Conservation (phyloP, 2,329 filamentous ascomycete genomes). For the Colletotrichum zoysiae region DNA sequence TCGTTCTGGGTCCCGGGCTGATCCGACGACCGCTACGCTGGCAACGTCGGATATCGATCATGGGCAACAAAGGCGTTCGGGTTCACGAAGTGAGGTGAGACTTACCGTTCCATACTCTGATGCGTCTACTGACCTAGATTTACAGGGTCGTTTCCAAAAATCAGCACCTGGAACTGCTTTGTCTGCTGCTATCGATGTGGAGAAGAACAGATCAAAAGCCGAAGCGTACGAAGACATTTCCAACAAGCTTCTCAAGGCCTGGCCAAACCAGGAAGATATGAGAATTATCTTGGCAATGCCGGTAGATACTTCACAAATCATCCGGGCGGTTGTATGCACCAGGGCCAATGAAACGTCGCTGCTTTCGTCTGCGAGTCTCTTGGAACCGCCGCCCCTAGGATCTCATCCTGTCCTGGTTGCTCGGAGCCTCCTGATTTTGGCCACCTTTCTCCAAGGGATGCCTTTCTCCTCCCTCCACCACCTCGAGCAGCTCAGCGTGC, state of each 20-base stretch:
- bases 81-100: background rate
- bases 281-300: constrained; percentile 5
- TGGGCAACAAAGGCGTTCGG: background rate
- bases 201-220: background rate
- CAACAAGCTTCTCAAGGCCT: constrained; percentile 6
- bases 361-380: constrained; percentile 2
- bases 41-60: background rate
- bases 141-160: background rate
- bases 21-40: background rate
- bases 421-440: constrained; percentile 54
- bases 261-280: constrained; percentile 21
- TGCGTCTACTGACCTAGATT: background rate
- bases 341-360: background rate
- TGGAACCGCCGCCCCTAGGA: constrained; percentile 13
- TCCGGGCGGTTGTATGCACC: constrained; percentile 19
- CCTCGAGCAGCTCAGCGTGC: constrained; percentile 38
- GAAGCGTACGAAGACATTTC: background rate
- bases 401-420: constrained; percentile 56
- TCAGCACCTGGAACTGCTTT: background rate
- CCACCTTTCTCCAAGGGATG: constrained; percentile 51
- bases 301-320: constrained; percentile 12
- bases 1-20: background rate
- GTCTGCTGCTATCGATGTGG: too few relatives aligned
- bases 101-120: too few relatives aligned
- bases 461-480: background rate